phyloP scores from a whole-genome alignment of 1,284 basidiomycete species.

The Trichosporon inkin region DNA sequence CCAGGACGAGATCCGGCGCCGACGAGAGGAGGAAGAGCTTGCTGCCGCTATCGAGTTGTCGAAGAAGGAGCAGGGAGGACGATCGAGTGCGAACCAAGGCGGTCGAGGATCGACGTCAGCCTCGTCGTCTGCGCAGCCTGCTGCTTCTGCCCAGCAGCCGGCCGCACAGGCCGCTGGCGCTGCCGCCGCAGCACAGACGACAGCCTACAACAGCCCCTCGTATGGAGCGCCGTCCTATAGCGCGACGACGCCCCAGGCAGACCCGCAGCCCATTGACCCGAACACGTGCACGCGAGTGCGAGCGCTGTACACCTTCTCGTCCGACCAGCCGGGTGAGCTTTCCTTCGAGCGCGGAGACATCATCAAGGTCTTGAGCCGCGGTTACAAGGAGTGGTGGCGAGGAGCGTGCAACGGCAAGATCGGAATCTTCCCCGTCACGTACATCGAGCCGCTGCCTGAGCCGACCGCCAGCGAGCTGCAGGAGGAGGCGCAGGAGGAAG shows the following conservation, averaged over 20 bases:
- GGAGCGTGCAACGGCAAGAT: conserved; percentile 88
- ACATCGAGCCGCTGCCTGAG: conserved; percentile 88
- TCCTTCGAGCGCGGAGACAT: conserved; percentile 90
- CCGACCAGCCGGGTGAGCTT: conserved; percentile 85
- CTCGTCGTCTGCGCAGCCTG: conserved; percentile 26
- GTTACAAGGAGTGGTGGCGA: conserved; percentile 98
- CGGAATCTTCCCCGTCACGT: conserved; percentile 97
- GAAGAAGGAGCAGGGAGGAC: conserved; percentile 77
- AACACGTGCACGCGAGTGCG: conserved; percentile 71
- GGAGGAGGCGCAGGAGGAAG: conserved; percentile 82
- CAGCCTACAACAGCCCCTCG: conserved; percentile 11
- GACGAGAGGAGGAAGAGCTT: conserved; percentile 81
- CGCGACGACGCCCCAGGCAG: conserved; percentile 34
- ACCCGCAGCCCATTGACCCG: conserved; percentile 42
- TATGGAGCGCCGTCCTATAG: conserved; percentile 22
- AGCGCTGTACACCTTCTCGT: conserved; percentile 85
- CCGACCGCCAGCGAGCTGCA: conserved; percentile 73
- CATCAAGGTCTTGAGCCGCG: conserved; percentile 91
- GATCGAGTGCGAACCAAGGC: not conserved
- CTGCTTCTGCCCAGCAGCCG: conserved; percentile 6
- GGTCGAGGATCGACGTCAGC: conserved; percentile 15
- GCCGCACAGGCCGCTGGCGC: conserved; percentile 19
- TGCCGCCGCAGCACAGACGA: conserved; percentile 25
- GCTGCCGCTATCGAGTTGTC: conserved; percentile 84
- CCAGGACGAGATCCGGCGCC: conserved; percentile 67